Percentiles rank a stretch among this genome's conserved stretches.
Conservation (phyloP, 2,329 filamentous ascomycete species). For the Beauveria scarabaeidicola region DNA sequence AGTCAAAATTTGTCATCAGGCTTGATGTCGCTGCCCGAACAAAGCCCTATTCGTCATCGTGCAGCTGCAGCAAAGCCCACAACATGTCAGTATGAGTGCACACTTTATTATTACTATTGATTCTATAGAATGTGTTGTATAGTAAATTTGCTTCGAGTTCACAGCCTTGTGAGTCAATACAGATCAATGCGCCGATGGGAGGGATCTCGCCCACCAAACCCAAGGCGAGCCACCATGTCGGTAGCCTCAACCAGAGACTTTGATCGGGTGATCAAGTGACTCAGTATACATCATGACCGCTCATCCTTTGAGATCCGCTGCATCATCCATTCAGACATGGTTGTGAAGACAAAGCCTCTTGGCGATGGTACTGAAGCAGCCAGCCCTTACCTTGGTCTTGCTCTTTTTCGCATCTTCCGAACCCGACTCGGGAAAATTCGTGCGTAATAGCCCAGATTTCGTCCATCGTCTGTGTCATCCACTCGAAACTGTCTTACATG, state of each 20-base stretch:
- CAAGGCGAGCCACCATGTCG: background rate
- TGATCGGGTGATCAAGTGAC: conserved; percentile 41
- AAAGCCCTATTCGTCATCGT: background rate
- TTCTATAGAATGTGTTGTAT: background rate
- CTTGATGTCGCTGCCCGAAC: background rate
- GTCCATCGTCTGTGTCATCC: conserved; percentile 47
- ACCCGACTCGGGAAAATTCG: conserved; percentile 38
- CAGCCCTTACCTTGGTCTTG: conserved; percentile 30
- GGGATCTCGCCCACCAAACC: background rate
- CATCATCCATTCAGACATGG: conserved; percentile 36
- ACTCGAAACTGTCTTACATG: conserved; percentile 51
- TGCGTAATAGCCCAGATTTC: conserved; percentile 49
- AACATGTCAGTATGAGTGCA: background rate
- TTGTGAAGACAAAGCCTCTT: conserved; percentile 48
- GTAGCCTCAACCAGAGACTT: conserved; percentile 47
- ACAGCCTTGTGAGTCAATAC: too few relatives aligned
- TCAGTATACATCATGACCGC: conserved; percentile 34
- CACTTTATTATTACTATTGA: background rate
- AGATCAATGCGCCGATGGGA: background rate
- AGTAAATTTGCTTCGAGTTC: too few relatives aligned
- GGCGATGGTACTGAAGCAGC: conserved; percentile 33
- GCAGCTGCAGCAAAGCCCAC: background rate
- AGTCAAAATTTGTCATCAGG: background rate
- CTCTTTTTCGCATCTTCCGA: conserved; percentile 27
- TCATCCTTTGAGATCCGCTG: conserved; percentile 27